Evolutionary conservation across 1,139 yeast genomes (phyloP).

Genomic region (Kodamaea arcana): DNA sequence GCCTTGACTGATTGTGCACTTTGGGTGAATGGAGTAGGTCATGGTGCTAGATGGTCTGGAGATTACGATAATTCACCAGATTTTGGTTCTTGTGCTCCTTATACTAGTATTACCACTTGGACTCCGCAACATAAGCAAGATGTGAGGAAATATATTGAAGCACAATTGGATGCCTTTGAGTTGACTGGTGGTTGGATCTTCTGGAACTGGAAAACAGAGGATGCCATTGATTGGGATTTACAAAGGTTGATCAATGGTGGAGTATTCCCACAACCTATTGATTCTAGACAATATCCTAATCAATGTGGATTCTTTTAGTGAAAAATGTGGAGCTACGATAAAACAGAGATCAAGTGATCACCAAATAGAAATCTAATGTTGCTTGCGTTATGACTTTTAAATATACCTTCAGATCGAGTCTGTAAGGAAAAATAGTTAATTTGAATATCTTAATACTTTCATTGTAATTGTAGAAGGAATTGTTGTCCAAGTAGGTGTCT

Average conservation of each 20-base stretch:
- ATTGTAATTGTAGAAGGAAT: no score
- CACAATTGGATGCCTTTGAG: constrained; percentile 83
- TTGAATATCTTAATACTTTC: no score
- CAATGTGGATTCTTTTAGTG: constrained; percentile 43
- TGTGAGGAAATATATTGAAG: constrained; percentile 74
- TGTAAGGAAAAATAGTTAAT: no score
- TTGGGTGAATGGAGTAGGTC: constrained; percentile 89
- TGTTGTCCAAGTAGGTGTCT: no score
- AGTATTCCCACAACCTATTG: constrained; percentile 77
- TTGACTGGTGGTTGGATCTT: constrained; percentile 75
- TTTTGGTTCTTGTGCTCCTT: constrained; percentile 63
- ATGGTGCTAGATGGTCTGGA: constrained; percentile 85
- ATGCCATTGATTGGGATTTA: constrained; percentile 85
- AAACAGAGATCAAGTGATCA: no score
- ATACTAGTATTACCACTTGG: constrained; percentile 59
- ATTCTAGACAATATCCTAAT: constrained; percentile 60
- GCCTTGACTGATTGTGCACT: constrained; percentile 90
- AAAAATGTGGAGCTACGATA: no score
- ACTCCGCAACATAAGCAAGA: constrained; percentile 49
- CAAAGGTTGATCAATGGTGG: constrained; percentile 51
- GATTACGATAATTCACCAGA: constrained; percentile 47
- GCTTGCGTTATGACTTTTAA: no score
- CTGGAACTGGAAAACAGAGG: constrained; percentile 93
- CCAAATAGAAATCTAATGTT: no score
- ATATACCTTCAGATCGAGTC: no score